Evolutionary conservation across 768 basidiomycete genomes (phyloP), one percentile per base, ranked within the genome.

Genomic region (Boletus edulis): DNA sequence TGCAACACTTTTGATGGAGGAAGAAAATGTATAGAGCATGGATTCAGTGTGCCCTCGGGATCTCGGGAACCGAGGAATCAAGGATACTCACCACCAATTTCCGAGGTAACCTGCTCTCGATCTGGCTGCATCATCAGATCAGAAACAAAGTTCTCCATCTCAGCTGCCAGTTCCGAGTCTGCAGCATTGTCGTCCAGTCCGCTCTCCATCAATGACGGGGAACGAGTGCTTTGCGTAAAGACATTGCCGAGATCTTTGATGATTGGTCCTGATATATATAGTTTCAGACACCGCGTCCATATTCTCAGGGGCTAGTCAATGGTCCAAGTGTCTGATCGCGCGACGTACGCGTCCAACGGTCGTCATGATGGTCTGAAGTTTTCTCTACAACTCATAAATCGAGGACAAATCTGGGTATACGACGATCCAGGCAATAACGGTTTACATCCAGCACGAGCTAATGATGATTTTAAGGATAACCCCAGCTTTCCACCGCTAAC

Each of bases 1-100:
- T 84, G 86, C n/a, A 93, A 73, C 15, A 88, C 91, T 71, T 44
- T 15, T 29, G 35, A 64, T 57, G 42, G 31, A 45, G 43, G 49
- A 40, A 43, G 12, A 15, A 37, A 15, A 5, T 13, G 11, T 38
- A 20, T 50, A 60, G 49, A 27, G 43, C 43, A 55, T 49, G 50
- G 37, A 49, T 20, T 50, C 51, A 53, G 29, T 35, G 15, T 22
- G 51, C 18, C 49, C 13, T 24, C 17, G 11, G 18, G 39, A 27
- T 7, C 18, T 44, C 8, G 10, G 39, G 12, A 31, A 14, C 50
- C 49, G 37, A 54, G 38, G 20, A 46, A 58, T 43, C 38, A 31
- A 46, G 20, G 17, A 34, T 51, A 75, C 56, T 53, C 54, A 66
- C 79, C 79, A 56, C 72, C 74, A 14, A 82, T 73, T 72, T 82